A percentile compares a stretch with the other conserved stretches of the same genome.
These are phyloP conservation scores for Coccomyxa sp. DNA, from an alignment of 139 green algal genomes.

Conservation along the genomic window DNA sequence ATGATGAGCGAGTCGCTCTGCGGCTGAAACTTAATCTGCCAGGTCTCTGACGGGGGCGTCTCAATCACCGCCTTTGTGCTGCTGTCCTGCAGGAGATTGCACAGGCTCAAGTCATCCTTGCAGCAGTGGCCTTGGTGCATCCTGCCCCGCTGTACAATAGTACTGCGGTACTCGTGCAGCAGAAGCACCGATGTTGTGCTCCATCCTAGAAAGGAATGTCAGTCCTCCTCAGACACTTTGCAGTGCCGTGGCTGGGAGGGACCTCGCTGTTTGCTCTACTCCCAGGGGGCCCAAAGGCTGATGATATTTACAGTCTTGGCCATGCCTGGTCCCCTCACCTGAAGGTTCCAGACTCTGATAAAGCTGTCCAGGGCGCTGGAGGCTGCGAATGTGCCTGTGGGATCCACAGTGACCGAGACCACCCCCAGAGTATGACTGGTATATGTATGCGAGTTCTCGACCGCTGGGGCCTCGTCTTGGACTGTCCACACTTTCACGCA, in stretches of 20 bases:
- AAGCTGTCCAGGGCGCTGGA: constrained; percentile 76
- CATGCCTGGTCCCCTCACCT: not conserved
- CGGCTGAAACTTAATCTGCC: constrained; percentile 70
- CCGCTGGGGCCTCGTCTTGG: constrained; percentile 20
- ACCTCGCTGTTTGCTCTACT: too few relatives aligned
- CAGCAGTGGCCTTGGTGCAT: too few relatives aligned
- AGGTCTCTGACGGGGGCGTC: constrained; percentile 78
- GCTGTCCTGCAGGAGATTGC: constrained; percentile 13
- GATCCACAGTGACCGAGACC: constrained; percentile 66
- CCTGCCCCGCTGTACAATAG: too few relatives aligned
- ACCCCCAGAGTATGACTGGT: constrained; percentile 79
- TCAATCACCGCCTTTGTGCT: constrained; percentile 59
- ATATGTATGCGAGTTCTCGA: constrained; percentile 48
- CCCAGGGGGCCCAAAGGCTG: too few relatives aligned
- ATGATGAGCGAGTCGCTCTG: constrained; percentile 9
- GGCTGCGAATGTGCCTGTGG: constrained; percentile 59
- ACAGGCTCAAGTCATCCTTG: too few relatives aligned
- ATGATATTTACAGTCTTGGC: not conserved
- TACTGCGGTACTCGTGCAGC: too few relatives aligned
- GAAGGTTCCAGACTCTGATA: constrained; percentile 68
- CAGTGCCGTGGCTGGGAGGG: too few relatives aligned
- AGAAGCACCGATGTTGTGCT: too few relatives aligned
- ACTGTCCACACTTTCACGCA: constrained; percentile 66
- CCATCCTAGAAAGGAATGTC: too few relatives aligned
- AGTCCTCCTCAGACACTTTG: too few relatives aligned